Conservation (phyloP, 257 asterid species). For the Paraleonurus japonicus region DNA sequence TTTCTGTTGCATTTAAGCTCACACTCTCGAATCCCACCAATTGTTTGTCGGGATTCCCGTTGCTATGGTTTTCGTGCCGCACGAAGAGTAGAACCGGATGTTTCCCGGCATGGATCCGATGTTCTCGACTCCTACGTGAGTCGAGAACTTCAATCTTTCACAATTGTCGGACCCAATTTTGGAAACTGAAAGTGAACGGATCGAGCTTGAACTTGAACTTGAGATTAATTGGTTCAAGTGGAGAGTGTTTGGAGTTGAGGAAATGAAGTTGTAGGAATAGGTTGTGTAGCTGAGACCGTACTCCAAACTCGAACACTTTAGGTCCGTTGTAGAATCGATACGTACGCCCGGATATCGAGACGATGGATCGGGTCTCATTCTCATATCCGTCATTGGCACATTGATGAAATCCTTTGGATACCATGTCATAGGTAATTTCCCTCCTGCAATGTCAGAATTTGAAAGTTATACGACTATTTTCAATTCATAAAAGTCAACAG, state of each 20-base stretch:
- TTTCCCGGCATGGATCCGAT: conserved; percentile 51
- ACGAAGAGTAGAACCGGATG: conserved; percentile 66
- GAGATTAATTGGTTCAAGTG: conserved; percentile 31
- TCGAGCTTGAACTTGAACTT: conserved; percentile 6
- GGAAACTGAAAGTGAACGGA: conserved; percentile 37
- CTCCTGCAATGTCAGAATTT: conserved; percentile 43
- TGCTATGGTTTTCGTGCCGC: conserved; percentile 22
- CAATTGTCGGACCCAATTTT: conserved; percentile 45
- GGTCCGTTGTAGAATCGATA: conserved; percentile 71
- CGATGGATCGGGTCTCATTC: conserved; percentile 68
- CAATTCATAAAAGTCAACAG: too few relatives aligned
- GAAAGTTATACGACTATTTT: too few relatives aligned
- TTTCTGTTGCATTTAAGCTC: conserved; percentile 45
- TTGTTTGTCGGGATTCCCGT: conserved; percentile 46
- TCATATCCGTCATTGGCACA: conserved; percentile 87
- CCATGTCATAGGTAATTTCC: conserved; percentile 82
- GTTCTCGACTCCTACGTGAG: conserved; percentile 55
- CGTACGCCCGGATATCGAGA: conserved; percentile 79
- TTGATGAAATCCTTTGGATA: conserved; percentile 61
- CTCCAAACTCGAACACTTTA: conserved; percentile 67
- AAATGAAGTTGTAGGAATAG: conserved; percentile 43
- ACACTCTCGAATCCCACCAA: conserved; percentile 66
- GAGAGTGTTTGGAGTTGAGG: conserved; percentile 52
- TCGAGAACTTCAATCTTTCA: conserved; percentile 51
- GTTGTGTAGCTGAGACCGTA: conserved; percentile 78